phyloP scores from a whole-genome alignment of 495 filamentous ascomycete genomes.

The Talaromyces thailandensis region DNA sequence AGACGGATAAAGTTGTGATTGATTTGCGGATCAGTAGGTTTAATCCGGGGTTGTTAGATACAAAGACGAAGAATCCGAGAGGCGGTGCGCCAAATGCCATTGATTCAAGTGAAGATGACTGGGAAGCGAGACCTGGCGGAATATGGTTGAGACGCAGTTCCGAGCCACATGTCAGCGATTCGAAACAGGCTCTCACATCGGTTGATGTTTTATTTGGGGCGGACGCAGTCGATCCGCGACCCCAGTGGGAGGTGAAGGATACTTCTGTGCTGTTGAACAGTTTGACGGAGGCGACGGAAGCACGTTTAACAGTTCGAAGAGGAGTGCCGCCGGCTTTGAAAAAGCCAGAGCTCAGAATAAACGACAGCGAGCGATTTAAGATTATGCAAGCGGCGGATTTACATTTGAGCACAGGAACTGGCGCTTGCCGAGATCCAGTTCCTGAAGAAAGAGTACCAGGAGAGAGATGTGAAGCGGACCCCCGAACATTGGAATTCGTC shows the following conservation, averaged over 20 bases:
- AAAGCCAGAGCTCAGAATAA: slow-evolving; percentile 65
- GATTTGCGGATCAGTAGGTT: slow-evolving; percentile 74
- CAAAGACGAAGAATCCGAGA: slow-evolving; percentile 21
- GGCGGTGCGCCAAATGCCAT: slow-evolving; percentile 16
- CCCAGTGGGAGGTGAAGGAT: slow-evolving; percentile 69
- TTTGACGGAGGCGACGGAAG: slow-evolving; percentile 49
- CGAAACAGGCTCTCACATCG: slow-evolving; percentile 65
- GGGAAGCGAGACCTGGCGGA: slow-evolving; percentile 73
- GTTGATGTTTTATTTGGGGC: slow-evolving; percentile 89
- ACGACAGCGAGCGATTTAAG: slow-evolving; percentile 89
- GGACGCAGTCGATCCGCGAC: slow-evolving; percentile 82
- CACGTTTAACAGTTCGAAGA: slow-evolving; percentile 66
- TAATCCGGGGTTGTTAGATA: slow-evolving; percentile 55
- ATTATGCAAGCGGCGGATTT: slow-evolving; percentile 91
- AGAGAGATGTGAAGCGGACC: slow-evolving; percentile 80
- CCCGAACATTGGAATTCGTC: slow-evolving; percentile 85
- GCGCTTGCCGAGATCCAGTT: slow-evolving; percentile 72
- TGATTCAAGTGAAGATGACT: slow-evolving; percentile 38
- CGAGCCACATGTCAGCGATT: slow-evolving; percentile 70
- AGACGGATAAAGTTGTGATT: slow-evolving; percentile 70
- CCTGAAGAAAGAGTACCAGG: slow-evolving; percentile 57
- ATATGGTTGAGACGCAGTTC: slow-evolving; percentile 81
- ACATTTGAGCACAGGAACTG: slow-evolving; percentile 83
- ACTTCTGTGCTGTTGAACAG: slow-evolving; percentile 59
- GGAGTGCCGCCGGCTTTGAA: slow-evolving; percentile 50